These are phyloP conservation scores for Fimicolochytrium jonesii DNA, from an alignment of 192 early-diverging fungal genomes.

Conservation along the genomic window DNA sequence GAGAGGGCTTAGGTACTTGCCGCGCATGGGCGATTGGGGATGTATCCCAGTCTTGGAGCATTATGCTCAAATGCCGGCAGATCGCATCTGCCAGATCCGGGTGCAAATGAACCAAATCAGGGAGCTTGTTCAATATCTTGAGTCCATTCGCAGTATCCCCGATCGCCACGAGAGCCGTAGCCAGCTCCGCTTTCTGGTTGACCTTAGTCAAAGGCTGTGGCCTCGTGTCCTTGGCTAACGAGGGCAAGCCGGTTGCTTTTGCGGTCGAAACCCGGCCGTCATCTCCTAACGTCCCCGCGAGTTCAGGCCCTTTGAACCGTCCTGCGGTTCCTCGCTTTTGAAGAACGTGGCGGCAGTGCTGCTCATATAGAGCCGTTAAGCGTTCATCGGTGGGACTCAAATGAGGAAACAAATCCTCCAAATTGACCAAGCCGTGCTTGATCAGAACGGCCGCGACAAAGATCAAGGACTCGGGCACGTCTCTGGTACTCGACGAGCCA, in stretches of 20 bases:
- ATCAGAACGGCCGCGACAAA: slow-evolving; percentile 56
- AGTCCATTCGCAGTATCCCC: slow-evolving; percentile 55
- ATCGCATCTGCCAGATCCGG: slow-evolving; percentile 60
- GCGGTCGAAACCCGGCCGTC: slow-evolving; percentile 25
- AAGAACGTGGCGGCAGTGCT: slow-evolving; percentile 41
- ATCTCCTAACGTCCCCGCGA: slow-evolving; percentile 36
- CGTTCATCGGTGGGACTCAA: slow-evolving; percentile 51
- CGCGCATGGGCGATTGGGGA: background rate
- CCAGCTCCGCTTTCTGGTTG: slow-evolving; percentile 65
- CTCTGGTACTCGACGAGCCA: slow-evolving; percentile 3
- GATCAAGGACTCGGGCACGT: slow-evolving; percentile 45
- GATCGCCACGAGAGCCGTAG: slow-evolving; percentile 56
- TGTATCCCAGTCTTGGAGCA: slow-evolving; percentile 56
- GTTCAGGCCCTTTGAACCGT: slow-evolving; percentile 40
- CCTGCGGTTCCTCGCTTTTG: slow-evolving; percentile 33
- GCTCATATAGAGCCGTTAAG: slow-evolving; percentile 40
- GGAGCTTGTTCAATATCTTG: slow-evolving; percentile 48
- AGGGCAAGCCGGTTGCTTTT: background rate
- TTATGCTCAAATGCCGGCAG: slow-evolving; percentile 53
- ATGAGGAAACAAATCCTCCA: slow-evolving; percentile 68
- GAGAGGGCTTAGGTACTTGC: background rate
- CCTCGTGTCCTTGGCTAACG: background rate
- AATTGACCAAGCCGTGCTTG: slow-evolving; percentile 38
- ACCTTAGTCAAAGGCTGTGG: slow-evolving; percentile 13
- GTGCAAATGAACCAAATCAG: slow-evolving; percentile 47